phyloP scores from a whole-genome alignment of 306 rosid genomes.

The Quercus gilva region DNA sequence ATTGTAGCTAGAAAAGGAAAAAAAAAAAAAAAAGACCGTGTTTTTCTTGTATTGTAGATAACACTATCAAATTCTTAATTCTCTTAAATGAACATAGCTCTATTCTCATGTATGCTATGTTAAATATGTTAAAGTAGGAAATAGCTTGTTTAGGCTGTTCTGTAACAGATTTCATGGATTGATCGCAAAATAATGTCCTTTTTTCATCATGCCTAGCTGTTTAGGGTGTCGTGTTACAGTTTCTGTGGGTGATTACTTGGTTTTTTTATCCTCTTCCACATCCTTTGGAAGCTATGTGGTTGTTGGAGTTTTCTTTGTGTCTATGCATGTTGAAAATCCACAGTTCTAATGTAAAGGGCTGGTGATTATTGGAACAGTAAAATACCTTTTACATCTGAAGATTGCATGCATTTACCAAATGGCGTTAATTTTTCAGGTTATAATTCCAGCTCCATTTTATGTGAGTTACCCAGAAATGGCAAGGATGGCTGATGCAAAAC shows the following conservation, averaged over 20 bases:
- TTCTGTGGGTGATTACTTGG: not conserved
- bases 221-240: not conserved
- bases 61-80: not conserved
- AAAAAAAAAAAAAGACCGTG: not conserved
- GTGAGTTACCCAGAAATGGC: constrained; percentile 99
- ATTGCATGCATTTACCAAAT: constrained; percentile 4
- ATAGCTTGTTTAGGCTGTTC: not conserved
- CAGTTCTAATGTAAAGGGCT: not conserved
- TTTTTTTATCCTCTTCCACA: not conserved
- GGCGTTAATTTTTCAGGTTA: constrained; percentile 52
- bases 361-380: not conserved
- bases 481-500: constrained; percentile 89
- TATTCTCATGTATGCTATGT: not conserved
- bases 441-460: constrained; percentile 93
- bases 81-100: not conserved
- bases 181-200: not conserved
- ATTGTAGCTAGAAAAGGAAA: not conserved
- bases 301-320: not conserved
- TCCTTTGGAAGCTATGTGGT: not conserved
- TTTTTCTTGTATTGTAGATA: not conserved
- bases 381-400: not conserved
- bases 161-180: not conserved
- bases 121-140: not conserved
- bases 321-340: not conserved
- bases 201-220: not conserved